Conservation (phyloP, 1,284 basidiomycete species). For the Polyporus tsugae region DNA sequence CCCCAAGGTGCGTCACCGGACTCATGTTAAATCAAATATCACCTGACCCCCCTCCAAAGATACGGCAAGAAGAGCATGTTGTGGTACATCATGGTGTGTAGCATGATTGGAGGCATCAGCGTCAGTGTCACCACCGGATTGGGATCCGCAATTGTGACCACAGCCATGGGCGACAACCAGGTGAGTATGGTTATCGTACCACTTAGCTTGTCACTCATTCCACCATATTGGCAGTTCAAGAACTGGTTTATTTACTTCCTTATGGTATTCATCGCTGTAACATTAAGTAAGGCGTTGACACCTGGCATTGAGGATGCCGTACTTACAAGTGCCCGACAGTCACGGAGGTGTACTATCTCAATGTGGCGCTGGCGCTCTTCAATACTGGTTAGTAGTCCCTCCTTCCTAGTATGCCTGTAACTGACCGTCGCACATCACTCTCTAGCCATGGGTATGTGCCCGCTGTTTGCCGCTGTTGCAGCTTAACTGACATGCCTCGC, state of each 20-base stretch:
- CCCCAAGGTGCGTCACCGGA: conserved; percentile 63
- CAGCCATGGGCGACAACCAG: conserved; percentile 88
- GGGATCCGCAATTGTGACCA: conserved; percentile 90
- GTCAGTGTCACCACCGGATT: conserved; percentile 97
- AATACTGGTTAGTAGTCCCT: conserved; percentile 73
- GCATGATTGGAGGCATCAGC: conserved; percentile 95
- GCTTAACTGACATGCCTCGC: conserved; percentile 30
- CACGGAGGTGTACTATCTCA: conserved; percentile 95
- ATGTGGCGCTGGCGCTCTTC: conserved; percentile 95
- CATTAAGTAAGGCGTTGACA: conserved; percentile 63
- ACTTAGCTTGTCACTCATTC: conserved; percentile 6
- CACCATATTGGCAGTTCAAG: conserved; percentile 59
- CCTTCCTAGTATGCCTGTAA: conserved; percentile 9
- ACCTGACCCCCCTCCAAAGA: conserved; percentile 42
- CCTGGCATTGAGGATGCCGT: neutral
- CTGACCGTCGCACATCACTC: neutral
- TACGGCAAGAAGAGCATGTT: conserved; percentile 96
- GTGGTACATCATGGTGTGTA: conserved; percentile 95
- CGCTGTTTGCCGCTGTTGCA: neutral
- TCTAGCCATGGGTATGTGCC: conserved; percentile 76
- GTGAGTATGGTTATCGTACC: conserved; percentile 44
- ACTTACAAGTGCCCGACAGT: conserved; percentile 52
- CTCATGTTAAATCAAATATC: neutral
- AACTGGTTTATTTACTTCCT: conserved; percentile 91
- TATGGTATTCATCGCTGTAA: conserved; percentile 85